A percentile compares a stretch with the other conserved stretches of the same genome.
Evolutionary conservation across 495 filamentous ascomycete genomes (phyloP).

Genomic region (Hypoxylon cercidicola): DNA sequence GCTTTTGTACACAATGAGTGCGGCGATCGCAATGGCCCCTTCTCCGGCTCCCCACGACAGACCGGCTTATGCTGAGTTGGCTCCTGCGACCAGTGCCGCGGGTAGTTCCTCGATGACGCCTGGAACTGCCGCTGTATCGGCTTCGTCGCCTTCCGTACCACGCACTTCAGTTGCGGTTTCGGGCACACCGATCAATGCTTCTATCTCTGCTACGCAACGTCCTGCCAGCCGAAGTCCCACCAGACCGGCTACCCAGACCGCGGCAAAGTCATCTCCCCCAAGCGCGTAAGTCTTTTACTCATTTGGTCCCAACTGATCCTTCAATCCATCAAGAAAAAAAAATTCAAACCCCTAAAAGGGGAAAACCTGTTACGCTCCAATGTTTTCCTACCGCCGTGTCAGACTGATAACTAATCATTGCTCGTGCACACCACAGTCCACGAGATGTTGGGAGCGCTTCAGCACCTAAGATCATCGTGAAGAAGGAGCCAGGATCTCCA

Average conservation of each 20-base stretch:
- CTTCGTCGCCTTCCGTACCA: constrained; percentile 56
- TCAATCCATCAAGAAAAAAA: constrained; percentile 39
- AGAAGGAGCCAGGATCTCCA: constrained; percentile 93
- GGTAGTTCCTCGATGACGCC: constrained; percentile 33
- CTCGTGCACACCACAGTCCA: constrained; percentile 50
- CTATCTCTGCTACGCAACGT: constrained; percentile 50
- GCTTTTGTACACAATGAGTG: constrained; percentile 60
- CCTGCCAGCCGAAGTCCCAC: constrained; percentile 63
- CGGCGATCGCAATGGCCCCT: constrained; percentile 68
- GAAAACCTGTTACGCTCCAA: neutral
- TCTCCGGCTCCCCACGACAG: constrained; percentile 69
- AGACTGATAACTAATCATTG: constrained; percentile 31
- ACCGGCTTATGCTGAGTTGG: constrained; percentile 59
- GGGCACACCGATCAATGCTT: constrained; percentile 50
- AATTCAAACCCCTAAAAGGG: constrained; percentile 37
- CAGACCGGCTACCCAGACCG: constrained; percentile 49
- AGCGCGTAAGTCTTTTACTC: constrained; percentile 59
- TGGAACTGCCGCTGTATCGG: constrained; percentile 48
- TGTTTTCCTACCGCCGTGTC: constrained; percentile 28
- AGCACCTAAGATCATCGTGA: constrained; percentile 86
- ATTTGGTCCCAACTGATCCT: constrained; percentile 38
- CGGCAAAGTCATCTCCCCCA: constrained; percentile 60
- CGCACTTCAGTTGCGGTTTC: constrained; percentile 56
- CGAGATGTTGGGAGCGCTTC: constrained; percentile 60
- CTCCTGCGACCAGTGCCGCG: constrained; percentile 52